A percentile compares a stretch with the other conserved stretches of the same genome.
Conservation (phyloP, 2,329 filamentous ascomycete species). For the Fusarium veterinarium region DNA sequence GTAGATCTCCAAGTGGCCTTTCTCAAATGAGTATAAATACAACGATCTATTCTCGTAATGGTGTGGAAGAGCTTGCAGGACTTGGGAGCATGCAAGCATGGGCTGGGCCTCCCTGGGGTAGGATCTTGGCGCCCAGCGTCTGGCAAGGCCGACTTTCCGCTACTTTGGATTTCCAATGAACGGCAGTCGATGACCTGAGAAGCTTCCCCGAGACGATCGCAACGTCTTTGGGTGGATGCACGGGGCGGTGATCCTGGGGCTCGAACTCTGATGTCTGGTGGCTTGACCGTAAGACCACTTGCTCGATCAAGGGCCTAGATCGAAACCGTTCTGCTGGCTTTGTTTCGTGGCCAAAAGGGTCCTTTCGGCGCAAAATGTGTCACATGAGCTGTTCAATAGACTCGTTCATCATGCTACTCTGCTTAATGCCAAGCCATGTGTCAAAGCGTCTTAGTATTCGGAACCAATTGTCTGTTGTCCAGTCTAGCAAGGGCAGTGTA, state of each 20-base stretch:
- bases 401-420: not conserved
- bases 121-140: not conserved
- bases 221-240: not conserved
- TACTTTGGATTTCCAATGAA: not conserved
- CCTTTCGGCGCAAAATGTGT: no score
- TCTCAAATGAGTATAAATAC: not conserved
- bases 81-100: not conserved
- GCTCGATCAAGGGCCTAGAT: not conserved
- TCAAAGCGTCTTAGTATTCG: not conserved
- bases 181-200: not conserved
- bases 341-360: no score
- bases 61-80: not conserved
- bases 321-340: not conserved
- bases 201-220: not conserved
- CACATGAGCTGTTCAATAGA: not conserved
- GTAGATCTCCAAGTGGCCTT: not conserved
- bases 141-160: not conserved
- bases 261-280: not conserved
- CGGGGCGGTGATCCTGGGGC: not conserved
- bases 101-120: not conserved
- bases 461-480: rapidly evolving
- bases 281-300: no score
- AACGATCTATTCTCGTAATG: not conserved
- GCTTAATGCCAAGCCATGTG: not conserved
- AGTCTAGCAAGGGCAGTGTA: not conserved